phyloP scores from a whole-genome alignment of 2,329 filamentous ascomycete species.

The Apiospora sp. region DNA sequence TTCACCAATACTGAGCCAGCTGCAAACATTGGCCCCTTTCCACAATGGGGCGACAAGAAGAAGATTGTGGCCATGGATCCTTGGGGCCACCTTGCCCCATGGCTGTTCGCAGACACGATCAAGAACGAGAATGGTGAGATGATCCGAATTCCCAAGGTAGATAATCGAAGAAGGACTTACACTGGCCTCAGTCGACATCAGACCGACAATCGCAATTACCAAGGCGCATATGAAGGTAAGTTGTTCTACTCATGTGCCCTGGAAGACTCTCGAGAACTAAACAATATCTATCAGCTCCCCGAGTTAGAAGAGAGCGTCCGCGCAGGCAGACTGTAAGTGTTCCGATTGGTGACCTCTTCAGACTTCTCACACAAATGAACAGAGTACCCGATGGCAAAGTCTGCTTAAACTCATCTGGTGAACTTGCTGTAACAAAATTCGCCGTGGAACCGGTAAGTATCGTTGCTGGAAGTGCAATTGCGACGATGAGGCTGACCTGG shows the following conservation, averaged over 20 bases:
- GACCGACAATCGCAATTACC: slow-evolving; percentile 90
- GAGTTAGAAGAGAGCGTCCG: slow-evolving; percentile 91
- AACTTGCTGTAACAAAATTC: slow-evolving; percentile 94
- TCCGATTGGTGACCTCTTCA: not conserved
- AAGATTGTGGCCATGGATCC: slow-evolving; percentile 99
- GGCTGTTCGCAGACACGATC: slow-evolving; percentile 82
- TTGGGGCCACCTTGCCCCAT: slow-evolving; percentile 85
- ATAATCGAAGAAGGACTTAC: not conserved
- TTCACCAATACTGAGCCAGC: slow-evolving; percentile 89
- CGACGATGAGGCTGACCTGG: slow-evolving; percentile 7
- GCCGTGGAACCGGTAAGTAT: slow-evolving; percentile 87
- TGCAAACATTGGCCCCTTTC: slow-evolving; percentile 86
- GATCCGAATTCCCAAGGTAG: not conserved
- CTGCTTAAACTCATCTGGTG: slow-evolving; percentile 83
- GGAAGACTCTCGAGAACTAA: slow-evolving; percentile 27
- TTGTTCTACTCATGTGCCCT: not conserved
- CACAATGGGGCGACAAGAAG: slow-evolving; percentile 86
- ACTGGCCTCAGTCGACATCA: slow-evolving; percentile 70
- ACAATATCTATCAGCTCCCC: slow-evolving; percentile 63
- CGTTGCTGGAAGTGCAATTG: not conserved
- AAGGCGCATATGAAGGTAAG: slow-evolving; percentile 86
- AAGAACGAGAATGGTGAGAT: slow-evolving; percentile 71
- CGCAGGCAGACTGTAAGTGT: slow-evolving; percentile 72
- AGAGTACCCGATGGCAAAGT: slow-evolving; percentile 83
- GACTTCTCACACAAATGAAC: slow-evolving; percentile 32